Evolutionary conservation across 73 alveolate genomes (phyloP).

Genomic region (Effrenium voratum): DNA sequence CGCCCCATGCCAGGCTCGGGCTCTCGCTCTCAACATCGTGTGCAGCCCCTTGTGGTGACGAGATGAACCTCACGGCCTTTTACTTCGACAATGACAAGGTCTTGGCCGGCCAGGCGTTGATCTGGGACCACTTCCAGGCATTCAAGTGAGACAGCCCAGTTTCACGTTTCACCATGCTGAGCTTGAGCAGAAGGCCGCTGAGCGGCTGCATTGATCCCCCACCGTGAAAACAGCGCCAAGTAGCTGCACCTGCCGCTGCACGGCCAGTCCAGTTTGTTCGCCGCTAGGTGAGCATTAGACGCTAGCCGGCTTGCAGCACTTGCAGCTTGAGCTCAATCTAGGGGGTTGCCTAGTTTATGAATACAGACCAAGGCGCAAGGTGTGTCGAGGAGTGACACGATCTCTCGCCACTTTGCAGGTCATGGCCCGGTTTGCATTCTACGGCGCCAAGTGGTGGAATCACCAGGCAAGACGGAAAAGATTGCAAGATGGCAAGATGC

Average conservation of each 20-base stretch:
- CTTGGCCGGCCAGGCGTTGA: slow-evolving; percentile 52
- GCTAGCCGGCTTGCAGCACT: too few relatives aligned
- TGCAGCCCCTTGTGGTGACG: slow-evolving; percentile 40
- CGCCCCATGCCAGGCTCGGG: not conserved
- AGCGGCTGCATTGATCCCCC: too few relatives aligned
- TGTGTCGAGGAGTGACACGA: too few relatives aligned
- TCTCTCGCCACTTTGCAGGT: too few relatives aligned
- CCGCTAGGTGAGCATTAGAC: too few relatives aligned
- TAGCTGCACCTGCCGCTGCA: not conserved
- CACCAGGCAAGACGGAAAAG: slow-evolving; percentile 70
- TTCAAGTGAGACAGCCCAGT: not conserved
- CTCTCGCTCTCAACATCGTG: slow-evolving; percentile 23
- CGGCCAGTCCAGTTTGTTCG: too few relatives aligned
- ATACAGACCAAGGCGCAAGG: too few relatives aligned
- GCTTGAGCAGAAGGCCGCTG: too few relatives aligned
- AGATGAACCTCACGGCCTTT: slow-evolving; percentile 53
- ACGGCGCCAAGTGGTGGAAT: slow-evolving; percentile 45
- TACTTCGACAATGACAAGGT: not conserved
- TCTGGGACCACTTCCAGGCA: slow-evolving; percentile 67
- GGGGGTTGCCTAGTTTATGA: too few relatives aligned
- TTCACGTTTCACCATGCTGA: not conserved
- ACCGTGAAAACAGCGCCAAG: not conserved
- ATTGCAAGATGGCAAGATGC: too few relatives aligned
- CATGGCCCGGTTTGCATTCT: slow-evolving; percentile 37
- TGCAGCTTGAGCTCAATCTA: too few relatives aligned